These are phyloP conservation scores for Kwoniella shandongensis DNA, from an alignment of 768 basidiomycete genomes.

Conservation along the genomic window DNA sequence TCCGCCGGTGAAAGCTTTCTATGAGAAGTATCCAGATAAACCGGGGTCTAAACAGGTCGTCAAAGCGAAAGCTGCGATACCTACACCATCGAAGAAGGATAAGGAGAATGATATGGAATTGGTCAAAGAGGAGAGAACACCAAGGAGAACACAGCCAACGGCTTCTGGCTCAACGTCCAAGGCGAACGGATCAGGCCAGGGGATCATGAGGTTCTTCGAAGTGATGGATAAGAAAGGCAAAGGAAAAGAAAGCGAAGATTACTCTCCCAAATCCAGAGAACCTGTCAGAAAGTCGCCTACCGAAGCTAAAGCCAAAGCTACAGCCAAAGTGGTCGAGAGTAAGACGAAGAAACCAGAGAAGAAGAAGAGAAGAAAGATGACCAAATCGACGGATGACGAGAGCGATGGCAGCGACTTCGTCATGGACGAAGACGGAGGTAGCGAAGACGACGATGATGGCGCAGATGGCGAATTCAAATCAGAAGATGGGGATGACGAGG, in stretches of 20 bases:
- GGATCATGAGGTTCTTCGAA: constrained; percentile 16
- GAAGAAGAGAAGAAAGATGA: not conserved
- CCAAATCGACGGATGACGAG: constrained; percentile 5
- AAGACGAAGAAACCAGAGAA: not conserved
- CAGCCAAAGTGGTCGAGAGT: constrained; percentile 1
- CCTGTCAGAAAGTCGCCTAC: not conserved
- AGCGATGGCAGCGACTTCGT: constrained; percentile 33
- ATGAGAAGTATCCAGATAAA: constrained; percentile 29
- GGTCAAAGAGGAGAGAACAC: too few relatives aligned
- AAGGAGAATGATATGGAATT: too few relatives aligned
- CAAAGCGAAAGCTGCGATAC: not conserved
- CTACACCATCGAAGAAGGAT: too few relatives aligned
- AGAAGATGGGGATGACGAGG: constrained; percentile 19
- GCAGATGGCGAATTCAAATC: constrained; percentile 20
- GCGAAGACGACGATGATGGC: constrained; percentile 7
- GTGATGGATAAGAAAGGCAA: constrained; percentile 7
- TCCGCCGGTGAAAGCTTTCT: constrained; percentile 34
- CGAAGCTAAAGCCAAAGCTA: constrained; percentile 1
- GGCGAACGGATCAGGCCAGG: too few relatives aligned
- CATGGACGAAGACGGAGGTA: constrained; percentile 29
- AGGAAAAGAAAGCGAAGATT: not conserved
- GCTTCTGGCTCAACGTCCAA: not conserved
- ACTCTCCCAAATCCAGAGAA: not conserved
- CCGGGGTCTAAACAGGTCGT: constrained; percentile 6
- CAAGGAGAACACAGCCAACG: too few relatives aligned